Evolutionary conservation across 129 eudicot species (phyloP).

Genomic region (Apium graveolens): DNA sequence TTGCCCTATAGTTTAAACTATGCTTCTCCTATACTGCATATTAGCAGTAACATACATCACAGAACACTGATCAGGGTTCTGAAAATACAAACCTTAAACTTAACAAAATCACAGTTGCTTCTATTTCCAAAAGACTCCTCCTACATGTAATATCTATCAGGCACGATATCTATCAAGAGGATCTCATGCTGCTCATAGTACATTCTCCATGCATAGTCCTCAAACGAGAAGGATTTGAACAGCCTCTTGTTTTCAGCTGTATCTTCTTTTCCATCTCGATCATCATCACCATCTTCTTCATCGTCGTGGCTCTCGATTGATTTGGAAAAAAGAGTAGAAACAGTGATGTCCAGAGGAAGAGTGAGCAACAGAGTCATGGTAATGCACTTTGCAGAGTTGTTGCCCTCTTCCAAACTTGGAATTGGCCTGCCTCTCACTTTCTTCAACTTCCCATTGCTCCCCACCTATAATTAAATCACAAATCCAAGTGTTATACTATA

Average conservation of each 20-base stretch:
- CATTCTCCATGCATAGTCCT: conserved; percentile 89
- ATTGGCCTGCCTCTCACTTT: conserved; percentile 72
- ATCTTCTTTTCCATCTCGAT: conserved; percentile 1
- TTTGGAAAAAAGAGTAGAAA: conserved; percentile 39
- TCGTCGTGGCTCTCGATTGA: not conserved
- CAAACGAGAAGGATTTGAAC: conserved; percentile 53
- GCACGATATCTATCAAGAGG: conserved; percentile 63
- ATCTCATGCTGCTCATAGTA: conserved; percentile 69
- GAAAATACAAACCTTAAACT: too few species aligned
- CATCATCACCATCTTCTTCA: conserved; percentile 1
- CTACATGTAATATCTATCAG: not conserved
- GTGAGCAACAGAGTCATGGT: conserved; percentile 59
- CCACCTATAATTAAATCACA: conserved; percentile 24
- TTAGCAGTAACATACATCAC: too few species aligned
- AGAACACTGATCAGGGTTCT: too few species aligned
- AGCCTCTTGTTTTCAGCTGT: conserved; percentile 7
- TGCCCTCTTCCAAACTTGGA: conserved; percentile 15
- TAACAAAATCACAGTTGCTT: not conserved
- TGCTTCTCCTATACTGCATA: too few species aligned
- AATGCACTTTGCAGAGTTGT: conserved; percentile 14
- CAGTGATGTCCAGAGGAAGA: conserved; percentile 59
- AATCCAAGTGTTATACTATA: too few species aligned
- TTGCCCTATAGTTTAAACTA: too few species aligned
- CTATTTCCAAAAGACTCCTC: not conserved
- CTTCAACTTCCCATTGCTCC: conserved; percentile 83